Evolutionary conservation across 2,329 filamentous ascomycete species (phyloP), one percentile per base, ranked within the genome.

Genomic region (Cladosporium halotolerans): DNA sequence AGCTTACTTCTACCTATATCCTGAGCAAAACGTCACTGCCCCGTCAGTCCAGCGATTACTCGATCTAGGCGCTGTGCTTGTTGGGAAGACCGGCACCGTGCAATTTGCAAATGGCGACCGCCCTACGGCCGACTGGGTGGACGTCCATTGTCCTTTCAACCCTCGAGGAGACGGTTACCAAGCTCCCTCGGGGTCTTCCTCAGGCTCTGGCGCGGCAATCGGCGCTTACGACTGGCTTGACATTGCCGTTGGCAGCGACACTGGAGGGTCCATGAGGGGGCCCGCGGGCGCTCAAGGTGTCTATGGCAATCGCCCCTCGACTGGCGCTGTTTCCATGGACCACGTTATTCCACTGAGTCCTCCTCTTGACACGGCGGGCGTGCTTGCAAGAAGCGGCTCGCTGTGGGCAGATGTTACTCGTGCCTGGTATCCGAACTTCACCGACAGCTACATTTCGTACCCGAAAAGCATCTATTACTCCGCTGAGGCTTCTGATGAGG

Each of bases 1-100:
- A 33, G 76, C 80, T 2, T 85, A 77, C 71, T 74, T 73, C n/a
- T 67, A 75, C 16, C 64, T 84, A 3, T 77, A 81, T 50, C 68
- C 71, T 1, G 61, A 71, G 3, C 67, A 71, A 0, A 72, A 66
- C 2, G 59, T 57, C 1, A 83, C 78, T 0, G 76, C 77, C 9
- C 50, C 54, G 8, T 9, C 44, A 6, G 55, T 60, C 0, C 76
- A 80, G 47, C 69, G 71, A 2, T 65, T 87, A 1, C 72, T 85
- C 2, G 75, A 81, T 49, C 72, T 78, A 2, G 84, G 84, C 0
- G 83, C 79, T 0, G 69, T 71, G 10, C 60, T 73, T 9, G 66
- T 74, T 2, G 72, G 72, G 6, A 74, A 73, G 54, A 72, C 71
- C 67, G 67, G 70, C 44, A 73, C 70, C 0, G 67, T 63, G 16